Base-by-base conservation (phyloP, 1,284 basidiomycete genomes). In the Entoloma clypeatum region DNA sequence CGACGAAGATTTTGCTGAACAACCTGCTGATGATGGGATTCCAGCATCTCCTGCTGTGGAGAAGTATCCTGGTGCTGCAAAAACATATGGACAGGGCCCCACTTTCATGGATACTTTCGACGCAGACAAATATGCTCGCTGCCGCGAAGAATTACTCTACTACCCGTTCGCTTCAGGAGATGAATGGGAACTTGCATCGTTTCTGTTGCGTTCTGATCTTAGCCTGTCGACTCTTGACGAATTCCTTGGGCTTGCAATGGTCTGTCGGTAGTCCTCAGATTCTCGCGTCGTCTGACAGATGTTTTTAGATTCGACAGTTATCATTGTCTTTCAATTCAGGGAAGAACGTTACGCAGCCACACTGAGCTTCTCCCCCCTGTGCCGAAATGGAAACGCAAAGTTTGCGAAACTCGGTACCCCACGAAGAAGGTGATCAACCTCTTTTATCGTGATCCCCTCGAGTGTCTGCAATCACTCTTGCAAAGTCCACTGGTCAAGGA, bases 161-260 rank as follows among this genome's bases (percentile, higher is more conserved):
- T 62, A 63, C 42, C 61, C 60, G 11, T 64, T 63, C 43, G 38
- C 53, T 3, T 48, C 46, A 1, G 22, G 35, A n/a, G 44, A 45
- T 6, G 62, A 65, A 32, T 64, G 61, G 61, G 50, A 60, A 32
- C 16, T 61, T 5, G 58, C 49, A 2, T 50, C 34, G 3, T 64
- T 53, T 41, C 41, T 64, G 2, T 37, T 55, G 4, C 41, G 38
- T 1, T 58, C 56, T 8, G 27, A 31, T 11, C 40, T 65, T 4
- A 60, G 57, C 19, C 54, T 59, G 54, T 33, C 36, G 1, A 38
- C 41, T 3, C 54, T 59, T 7, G 49, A 64, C 33, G 25, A 52
- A 6, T 59, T 62, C 39, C 41, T 58, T 24, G 45, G 41, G 14
- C 43, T 53, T n/a, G 18, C 42, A 29, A 25, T 56, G 30, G 59